These are phyloP conservation scores for Dendrobium nobile DNA, from an alignment of 106 monocot species.

Conservation along the genomic window DNA sequence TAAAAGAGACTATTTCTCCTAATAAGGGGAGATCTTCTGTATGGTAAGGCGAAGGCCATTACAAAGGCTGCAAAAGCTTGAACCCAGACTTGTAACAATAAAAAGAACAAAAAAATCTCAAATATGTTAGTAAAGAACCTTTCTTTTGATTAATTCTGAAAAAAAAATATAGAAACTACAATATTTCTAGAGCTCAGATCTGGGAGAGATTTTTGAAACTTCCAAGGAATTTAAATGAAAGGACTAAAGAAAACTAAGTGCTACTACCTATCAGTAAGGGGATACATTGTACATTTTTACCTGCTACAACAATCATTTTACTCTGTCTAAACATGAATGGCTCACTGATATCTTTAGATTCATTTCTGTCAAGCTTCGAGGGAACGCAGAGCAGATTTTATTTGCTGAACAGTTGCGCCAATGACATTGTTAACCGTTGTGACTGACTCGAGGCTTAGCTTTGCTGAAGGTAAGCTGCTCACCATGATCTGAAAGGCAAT, in stretches of 20 bases:
- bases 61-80: too few relatives aligned
- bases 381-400: constrained; percentile 81
- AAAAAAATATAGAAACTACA: neutral
- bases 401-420: constrained; percentile 75
- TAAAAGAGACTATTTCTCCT: too few relatives aligned
- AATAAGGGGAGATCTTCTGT: too few relatives aligned
- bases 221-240: neutral
- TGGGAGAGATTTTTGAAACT: neutral
- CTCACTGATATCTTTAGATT: too few relatives aligned
- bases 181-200: neutral
- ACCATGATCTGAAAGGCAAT: constrained; percentile 84
- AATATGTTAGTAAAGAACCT: neutral
- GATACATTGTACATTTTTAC: neutral
- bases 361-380: neutral
- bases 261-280: neutral
- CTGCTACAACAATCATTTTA: neutral
- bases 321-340: neutral
- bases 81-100: too few relatives aligned
- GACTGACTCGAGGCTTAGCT: constrained; percentile 69
- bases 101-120: too few relatives aligned
- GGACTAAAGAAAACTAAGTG: neutral
- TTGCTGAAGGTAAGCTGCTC: constrained; percentile 67
- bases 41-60: too few relatives aligned
- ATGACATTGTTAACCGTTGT: constrained; percentile 71
- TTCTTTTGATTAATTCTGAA: neutral